phyloP scores from a whole-genome alignment of 306 rosid species.

The Erythrophleum fordii region DNA sequence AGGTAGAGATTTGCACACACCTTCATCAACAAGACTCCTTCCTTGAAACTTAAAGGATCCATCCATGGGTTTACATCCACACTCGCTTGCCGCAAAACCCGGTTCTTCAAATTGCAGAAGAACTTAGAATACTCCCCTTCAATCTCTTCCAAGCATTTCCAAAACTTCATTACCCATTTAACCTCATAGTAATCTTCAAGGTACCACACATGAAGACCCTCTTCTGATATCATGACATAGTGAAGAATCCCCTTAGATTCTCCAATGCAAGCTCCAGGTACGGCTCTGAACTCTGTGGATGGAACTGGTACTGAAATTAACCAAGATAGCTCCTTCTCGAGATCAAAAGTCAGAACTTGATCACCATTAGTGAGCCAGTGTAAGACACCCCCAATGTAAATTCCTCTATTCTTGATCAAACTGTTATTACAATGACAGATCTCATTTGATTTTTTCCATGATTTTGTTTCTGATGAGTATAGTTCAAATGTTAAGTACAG shows the following conservation, averaged over 20 bases:
- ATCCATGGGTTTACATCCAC: constrained; percentile 48
- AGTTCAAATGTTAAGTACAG: constrained; percentile 47
- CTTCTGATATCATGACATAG: constrained; percentile 58
- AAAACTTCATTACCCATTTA: constrained; percentile 51
- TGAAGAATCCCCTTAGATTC: constrained; percentile 55
- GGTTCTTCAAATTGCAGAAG: constrained; percentile 43
- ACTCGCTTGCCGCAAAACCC: constrained; percentile 30
- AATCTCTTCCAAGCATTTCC: constrained; percentile 47
- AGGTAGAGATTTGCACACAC: constrained; percentile 45
- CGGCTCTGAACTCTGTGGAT: constrained; percentile 20
- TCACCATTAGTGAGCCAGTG: constrained; percentile 65
- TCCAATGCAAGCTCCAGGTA: constrained; percentile 63
- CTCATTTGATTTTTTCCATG: constrained; percentile 59
- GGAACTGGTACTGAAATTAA: constrained; percentile 59
- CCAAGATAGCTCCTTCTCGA: constrained; percentile 55
- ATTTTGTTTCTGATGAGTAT: constrained; percentile 49
- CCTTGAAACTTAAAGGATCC: constrained; percentile 59
- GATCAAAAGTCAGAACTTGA: constrained; percentile 53
- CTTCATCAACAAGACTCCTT: constrained; percentile 55
- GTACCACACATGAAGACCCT: constrained; percentile 62
- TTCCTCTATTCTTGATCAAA: constrained; percentile 47
- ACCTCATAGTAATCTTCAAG: constrained; percentile 64
- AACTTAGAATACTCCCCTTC: constrained; percentile 50
- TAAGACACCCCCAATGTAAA: constrained; percentile 47
- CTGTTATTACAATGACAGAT: constrained; percentile 34